Percentiles rank a stretch among this genome's conserved stretches.
phyloP scores from a whole-genome alignment of 192 early-diverging fungal species.

The Diversispora eburnea region DNA sequence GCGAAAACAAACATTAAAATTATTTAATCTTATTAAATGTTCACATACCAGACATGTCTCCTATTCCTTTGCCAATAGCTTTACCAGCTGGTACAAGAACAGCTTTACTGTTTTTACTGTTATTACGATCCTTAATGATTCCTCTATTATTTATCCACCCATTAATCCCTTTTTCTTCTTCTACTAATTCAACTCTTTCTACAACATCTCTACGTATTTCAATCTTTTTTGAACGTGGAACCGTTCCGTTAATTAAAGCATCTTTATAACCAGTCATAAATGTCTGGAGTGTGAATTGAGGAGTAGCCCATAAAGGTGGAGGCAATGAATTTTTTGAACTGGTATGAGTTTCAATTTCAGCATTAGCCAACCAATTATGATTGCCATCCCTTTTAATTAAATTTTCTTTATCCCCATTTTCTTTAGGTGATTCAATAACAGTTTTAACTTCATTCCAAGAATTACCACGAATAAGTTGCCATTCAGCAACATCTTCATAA shows the following conservation, averaged over 20 bases:
- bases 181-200: constrained; percentile 26
- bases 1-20: neutral
- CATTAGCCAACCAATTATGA: constrained; percentile 45
- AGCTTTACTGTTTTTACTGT: neutral
- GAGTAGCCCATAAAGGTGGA: constrained; percentile 46
- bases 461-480: constrained; percentile 43
- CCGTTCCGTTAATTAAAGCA: constrained; percentile 33
- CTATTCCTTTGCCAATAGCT: constrained; percentile 6
- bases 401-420: neutral
- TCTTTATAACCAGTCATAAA: constrained; percentile 38
- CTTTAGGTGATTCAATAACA: constrained; percentile 24
- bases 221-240: constrained; percentile 42
- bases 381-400: constrained; percentile 17
- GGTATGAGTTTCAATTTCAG: constrained; percentile 51
- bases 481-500: constrained; percentile 58
- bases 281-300: constrained; percentile 51
- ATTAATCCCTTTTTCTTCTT: constrained; percentile 29
- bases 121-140: neutral
- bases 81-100: constrained; percentile 8
- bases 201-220: constrained; percentile 44
- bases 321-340: constrained; percentile 32
- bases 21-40: neutral
- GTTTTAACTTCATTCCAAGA: constrained; percentile 49
- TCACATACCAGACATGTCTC: constrained; percentile 22
- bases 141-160: constrained; percentile 11